A percentile compares a stretch with the other conserved stretches of the same genome.
Conservation (phyloP, 2,329 filamentous ascomycete species). For the Paraconiothyrium brasiliense region DNA sequence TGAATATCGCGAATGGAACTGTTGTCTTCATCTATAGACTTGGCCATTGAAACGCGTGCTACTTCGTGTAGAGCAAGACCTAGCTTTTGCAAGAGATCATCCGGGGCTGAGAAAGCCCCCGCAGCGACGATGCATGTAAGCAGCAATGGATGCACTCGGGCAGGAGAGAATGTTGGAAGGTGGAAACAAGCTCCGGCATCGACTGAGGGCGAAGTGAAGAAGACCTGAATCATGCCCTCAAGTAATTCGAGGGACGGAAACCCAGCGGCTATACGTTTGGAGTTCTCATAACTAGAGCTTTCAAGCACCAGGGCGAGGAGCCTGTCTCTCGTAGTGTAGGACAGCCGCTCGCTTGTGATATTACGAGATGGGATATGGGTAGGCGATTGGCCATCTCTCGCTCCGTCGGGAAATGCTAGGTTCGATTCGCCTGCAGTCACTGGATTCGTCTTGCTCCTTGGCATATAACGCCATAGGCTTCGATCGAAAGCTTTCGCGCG, state of each 20-base stretch:
- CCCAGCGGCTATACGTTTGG: slow-evolving; percentile 64
- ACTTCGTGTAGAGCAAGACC: slow-evolving; percentile 64
- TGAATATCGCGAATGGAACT: slow-evolving; percentile 61
- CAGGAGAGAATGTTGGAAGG: slow-evolving; percentile 66
- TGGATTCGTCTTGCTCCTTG: slow-evolving; percentile 39
- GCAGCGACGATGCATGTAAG: slow-evolving; percentile 67
- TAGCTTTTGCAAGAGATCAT: slow-evolving; percentile 66
- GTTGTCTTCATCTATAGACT: slow-evolving; percentile 61
- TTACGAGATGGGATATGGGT: slow-evolving; percentile 49
- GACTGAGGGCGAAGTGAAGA: slow-evolving; percentile 65
- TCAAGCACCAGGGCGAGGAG: slow-evolving; percentile 71
- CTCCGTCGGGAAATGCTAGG: slow-evolving; percentile 48
- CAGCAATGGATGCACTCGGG: slow-evolving; percentile 66
- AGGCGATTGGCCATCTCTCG: slow-evolving; percentile 41
- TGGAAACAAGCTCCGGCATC: slow-evolving; percentile 70
- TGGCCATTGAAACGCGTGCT: slow-evolving; percentile 51
- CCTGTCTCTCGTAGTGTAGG: slow-evolving; percentile 61
- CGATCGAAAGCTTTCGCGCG: slow-evolving; percentile 50
- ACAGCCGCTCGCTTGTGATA: slow-evolving; percentile 53
- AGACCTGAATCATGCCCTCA: slow-evolving; percentile 70
- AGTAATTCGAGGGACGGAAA: slow-evolving; percentile 70
- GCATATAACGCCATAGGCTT: slow-evolving; percentile 58
- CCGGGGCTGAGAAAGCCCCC: slow-evolving; percentile 68
- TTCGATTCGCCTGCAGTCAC: slow-evolving; percentile 46
- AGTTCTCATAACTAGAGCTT: slow-evolving; percentile 63